phyloP scores from a whole-genome alignment of 768 basidiomycete genomes.

The Mycena metata region DNA sequence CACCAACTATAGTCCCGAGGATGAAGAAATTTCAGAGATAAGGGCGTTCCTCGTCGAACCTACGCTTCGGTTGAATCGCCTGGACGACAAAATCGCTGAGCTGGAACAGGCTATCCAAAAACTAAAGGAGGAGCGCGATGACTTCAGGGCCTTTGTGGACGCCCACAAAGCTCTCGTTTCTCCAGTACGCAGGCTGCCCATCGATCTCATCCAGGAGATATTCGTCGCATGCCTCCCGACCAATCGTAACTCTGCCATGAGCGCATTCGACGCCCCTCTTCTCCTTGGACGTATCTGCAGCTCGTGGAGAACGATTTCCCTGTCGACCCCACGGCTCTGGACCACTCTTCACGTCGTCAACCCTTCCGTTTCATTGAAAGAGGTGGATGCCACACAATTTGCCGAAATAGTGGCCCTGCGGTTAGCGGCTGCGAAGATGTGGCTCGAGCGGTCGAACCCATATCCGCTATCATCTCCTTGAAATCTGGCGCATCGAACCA shows the following conservation, averaged over 20 bases:
- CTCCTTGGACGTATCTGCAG: constrained; percentile 30
- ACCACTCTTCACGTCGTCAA: constrained; percentile 16
- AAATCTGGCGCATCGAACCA: no score
- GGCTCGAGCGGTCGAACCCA: no score
- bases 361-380: no score
- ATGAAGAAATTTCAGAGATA: constrained; percentile 8
- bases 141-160: background rate
- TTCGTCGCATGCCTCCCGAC: constrained; percentile 22
- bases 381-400: no score
- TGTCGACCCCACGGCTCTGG: constrained; percentile 28
- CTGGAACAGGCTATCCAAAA: background rate
- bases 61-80: background rate
- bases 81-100: constrained; percentile 8
- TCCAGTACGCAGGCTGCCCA: background rate
- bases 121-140: background rate
- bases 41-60: background rate
- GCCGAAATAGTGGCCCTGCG: no score
- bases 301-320: constrained; percentile 19
- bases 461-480: no score
- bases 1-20: constrained; percentile 3
- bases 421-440: no score
- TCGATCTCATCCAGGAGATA: constrained; percentile 22
- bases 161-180: background rate
- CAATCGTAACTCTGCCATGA: constrained; percentile 16
- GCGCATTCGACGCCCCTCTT: constrained; percentile 17